Base-by-base conservation (phyloP, 2,329 filamentous ascomycete species). In the Cytospora schulzeri region DNA sequence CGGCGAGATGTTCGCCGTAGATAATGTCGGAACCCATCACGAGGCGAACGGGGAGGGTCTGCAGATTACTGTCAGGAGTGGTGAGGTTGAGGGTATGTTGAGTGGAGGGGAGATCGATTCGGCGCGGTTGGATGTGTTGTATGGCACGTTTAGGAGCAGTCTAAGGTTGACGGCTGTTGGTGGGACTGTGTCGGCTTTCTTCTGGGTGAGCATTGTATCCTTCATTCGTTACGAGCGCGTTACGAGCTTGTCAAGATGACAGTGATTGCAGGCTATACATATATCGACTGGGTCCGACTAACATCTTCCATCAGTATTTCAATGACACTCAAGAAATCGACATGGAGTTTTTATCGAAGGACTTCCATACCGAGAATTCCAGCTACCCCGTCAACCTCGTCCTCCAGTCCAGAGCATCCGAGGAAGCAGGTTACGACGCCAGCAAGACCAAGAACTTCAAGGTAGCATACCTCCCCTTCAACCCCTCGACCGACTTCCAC, bases 261-360 rank as follows among this genome's bases (percentile, higher is more conserved):
- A 3, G 9, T 5, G 38, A 5, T 14, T 22, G 19, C 41, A 48
- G 19, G 41, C 4, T 9, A 48, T 48, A 22, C n/a, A 48, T 48
- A 2, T 22, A n/a, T 22, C n/a, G 41, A 22, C n/a, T 48, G 45
- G n/a, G n/a, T n/a, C n/a, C n/a, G n/a, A 26, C 69, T 69, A 54
- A 72, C 54, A 60, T 57, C 28, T 50, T 17, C 41, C 2, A 38
- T 48, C 67, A 91, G 89, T 93, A 91, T 75, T 86, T 85, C 76
- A 91, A 92, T 74, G 87, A 93, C 75, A 90, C 88, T 1, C 88
- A 91, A 71, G 91, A 93, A 71, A 92, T 93, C 70, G 91, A 93
- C 73, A 87, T 93, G 76, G 91, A 94, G 69, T 91, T 93, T 71
- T 81, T 93, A 2, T 91, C 90, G 1, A 79, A 80, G 26, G 81